A percentile compares a stretch with the other conserved stretches of the same genome.
Evolutionary conservation across 352 stramenopile genomes (phyloP).

Genomic region (Phytophthora pinifolia): DNA sequence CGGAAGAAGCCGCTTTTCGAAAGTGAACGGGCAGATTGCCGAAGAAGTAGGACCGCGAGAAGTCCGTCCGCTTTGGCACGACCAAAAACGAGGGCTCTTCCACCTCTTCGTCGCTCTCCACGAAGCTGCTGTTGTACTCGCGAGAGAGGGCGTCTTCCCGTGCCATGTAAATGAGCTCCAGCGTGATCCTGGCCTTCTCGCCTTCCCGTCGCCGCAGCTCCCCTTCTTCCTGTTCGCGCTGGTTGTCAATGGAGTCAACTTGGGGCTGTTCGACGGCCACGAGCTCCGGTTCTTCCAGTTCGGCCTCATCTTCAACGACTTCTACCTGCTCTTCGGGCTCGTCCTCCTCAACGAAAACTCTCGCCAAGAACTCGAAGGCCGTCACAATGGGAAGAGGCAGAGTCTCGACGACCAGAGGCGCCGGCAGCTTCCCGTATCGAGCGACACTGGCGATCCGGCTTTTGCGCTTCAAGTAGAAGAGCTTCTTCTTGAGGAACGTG

Average conservation of each 20-base stretch:
- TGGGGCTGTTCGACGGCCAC: conserved; percentile 5
- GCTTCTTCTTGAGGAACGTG: conserved; percentile 53
- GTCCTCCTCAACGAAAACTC: conserved; percentile 8
- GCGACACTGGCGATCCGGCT: conserved; percentile 41
- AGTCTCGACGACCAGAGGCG: conserved; percentile 47
- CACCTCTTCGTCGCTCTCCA: conserved; percentile 61
- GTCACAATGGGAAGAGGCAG: conserved; percentile 30
- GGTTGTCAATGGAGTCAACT: conserved; percentile 12
- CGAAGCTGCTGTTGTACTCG: conserved; percentile 31
- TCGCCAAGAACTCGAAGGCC: conserved; percentile 37
- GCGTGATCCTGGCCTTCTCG: conserved; percentile 20
- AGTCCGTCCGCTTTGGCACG: conserved; percentile 63
- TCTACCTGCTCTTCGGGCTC: conserved; percentile 14
- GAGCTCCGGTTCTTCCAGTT: conserved; percentile 8
- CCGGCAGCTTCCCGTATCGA: conserved; percentile 45
- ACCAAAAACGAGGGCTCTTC: conserved; percentile 36
- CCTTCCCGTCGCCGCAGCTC: conserved; percentile 19
- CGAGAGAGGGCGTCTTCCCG: conserved; percentile 30
- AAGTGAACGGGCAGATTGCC: conserved; percentile 52
- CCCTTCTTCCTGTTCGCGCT: conserved; percentile 29
- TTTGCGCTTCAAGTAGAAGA: conserved; percentile 45
- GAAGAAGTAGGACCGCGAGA: conserved; percentile 75
- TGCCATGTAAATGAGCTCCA: conserved; percentile 32
- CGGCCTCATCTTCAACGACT: conserved; percentile 13
- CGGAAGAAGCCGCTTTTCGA: conserved; percentile 41